Conservation (phyloP, 2,329 filamentous ascomycete species). For the Furcasterigmium furcatum region DNA sequence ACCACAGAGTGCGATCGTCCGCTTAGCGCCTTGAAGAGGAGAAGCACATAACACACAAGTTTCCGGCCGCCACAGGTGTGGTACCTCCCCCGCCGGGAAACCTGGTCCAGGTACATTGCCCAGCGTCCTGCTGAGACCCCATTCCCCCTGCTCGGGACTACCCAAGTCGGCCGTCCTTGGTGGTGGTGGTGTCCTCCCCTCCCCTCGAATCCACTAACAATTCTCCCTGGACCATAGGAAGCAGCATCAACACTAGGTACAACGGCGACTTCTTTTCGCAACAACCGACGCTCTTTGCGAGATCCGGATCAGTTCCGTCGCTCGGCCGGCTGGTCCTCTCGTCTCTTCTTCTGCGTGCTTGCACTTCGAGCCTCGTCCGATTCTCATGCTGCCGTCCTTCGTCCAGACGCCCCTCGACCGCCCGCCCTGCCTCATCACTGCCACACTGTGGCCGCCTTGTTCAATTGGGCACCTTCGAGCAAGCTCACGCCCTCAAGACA, state of each 20-base stretch:
- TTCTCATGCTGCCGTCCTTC: too few relatives aligned
- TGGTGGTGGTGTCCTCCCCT: not conserved
- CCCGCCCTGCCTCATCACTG: not conserved
- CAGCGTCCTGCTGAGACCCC: not conserved
- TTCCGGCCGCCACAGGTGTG: not conserved
- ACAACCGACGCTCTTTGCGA: too few relatives aligned
- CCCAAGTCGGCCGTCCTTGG: too few relatives aligned
- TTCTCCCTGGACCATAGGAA: slow-evolving; percentile 3
- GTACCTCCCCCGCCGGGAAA: not conserved
- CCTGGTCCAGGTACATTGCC: not conserved
- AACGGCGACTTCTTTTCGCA: not conserved
- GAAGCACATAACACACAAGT: not conserved
- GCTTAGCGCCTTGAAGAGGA: slow-evolving; percentile 3
- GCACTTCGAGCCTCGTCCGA: too few relatives aligned
- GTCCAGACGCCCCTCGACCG: not conserved
- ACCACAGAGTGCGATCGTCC: slow-evolving; percentile 1
- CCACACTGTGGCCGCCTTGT: slow-evolving; percentile 1
- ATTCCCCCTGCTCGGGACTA: too few relatives aligned
- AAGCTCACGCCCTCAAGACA: not conserved
- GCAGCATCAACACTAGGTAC: not conserved
- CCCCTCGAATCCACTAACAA: slow-evolving; percentile 1
- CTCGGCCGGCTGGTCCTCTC: too few relatives aligned
- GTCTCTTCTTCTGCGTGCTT: too few relatives aligned
- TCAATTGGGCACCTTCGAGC: slow-evolving; percentile 1
- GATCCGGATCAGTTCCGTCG: too few relatives aligned